A percentile compares a stretch with the other conserved stretches of the same genome.
These are phyloP conservation scores for Solanum dulcamara DNA, from an alignment of 257 asterid genomes.

Conservation along the genomic window DNA sequence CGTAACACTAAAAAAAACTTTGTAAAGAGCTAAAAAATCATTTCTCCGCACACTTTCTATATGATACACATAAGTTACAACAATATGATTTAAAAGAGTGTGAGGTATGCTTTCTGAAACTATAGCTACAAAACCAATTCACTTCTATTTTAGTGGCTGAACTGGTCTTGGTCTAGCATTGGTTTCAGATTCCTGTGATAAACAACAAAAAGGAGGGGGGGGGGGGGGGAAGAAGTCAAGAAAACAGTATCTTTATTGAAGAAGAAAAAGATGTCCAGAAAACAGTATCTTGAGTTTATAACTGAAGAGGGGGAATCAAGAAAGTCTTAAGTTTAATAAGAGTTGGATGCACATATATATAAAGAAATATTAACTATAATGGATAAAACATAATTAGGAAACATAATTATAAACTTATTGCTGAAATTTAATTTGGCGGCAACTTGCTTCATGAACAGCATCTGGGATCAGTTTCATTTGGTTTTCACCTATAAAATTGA, in stretches of 20 bases:
- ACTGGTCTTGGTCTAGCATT: neutral
- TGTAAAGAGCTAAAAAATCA: neutral
- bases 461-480: conserved; percentile 45
- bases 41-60: neutral
- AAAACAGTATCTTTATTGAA: neutral
- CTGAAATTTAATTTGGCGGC: neutral
- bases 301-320: neutral
- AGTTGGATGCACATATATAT: neutral
- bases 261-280: neutral
- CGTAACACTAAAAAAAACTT: too few species aligned
- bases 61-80: neutral
- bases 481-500: conserved; percentile 29
- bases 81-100: neutral
- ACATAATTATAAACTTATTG: neutral
- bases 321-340: neutral
- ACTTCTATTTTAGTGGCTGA: neutral
- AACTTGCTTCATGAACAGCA: conserved; percentile 46
- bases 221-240: neutral
- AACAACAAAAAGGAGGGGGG: neutral
- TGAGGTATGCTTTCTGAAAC: neutral
- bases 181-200: neutral
- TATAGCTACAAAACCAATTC: neutral
- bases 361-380: neutral
- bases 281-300: neutral
- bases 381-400: neutral